Conservation (phyloP, 2,329 filamentous ascomycete genomes). For the Diplodia intermedia region DNA sequence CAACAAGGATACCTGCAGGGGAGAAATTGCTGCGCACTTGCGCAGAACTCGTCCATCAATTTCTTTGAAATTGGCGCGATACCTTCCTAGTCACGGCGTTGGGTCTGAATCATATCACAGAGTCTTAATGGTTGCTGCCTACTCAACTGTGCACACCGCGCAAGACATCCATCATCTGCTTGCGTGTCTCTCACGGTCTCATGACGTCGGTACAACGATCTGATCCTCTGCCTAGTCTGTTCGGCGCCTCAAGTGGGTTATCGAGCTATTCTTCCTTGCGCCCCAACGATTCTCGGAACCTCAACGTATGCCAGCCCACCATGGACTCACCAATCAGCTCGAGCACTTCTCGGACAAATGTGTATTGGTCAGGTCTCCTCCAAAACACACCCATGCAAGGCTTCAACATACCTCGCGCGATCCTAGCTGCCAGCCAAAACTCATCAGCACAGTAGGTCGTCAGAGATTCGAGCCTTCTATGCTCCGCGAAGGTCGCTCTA, state of each 20-base stretch:
- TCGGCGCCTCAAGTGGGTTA: not conserved
- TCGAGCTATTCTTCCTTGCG: not conserved
- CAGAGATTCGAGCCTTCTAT: too few species aligned
- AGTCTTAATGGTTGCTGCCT: constrained; percentile 11
- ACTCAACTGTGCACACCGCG: not conserved
- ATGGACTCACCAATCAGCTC: not conserved
- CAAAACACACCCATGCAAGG: not conserved
- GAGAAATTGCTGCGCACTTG: constrained; percentile 15
- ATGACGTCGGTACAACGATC: not conserved
- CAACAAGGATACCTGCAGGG: constrained; percentile 4
- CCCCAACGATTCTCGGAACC: not conserved
- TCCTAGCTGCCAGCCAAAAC: not conserved
- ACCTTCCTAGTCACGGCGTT: not conserved
- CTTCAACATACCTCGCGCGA: not conserved
- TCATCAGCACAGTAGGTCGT: not conserved
- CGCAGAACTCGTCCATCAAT: not conserved
- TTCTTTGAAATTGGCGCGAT: not conserved
- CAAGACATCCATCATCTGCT: not conserved
- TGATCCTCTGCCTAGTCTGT: not conserved
- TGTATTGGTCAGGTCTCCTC: not conserved
- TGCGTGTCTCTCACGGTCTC: not conserved
- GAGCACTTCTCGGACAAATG: not conserved
- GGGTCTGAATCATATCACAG: not conserved
- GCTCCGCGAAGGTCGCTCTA: not conserved
- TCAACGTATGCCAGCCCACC: not conserved